A percentile compares a stretch with the other conserved stretches of the same genome.
phyloP scores from a whole-genome alignment of 2,329 filamentous ascomycete genomes.

The Lomentospora prolificans region DNA sequence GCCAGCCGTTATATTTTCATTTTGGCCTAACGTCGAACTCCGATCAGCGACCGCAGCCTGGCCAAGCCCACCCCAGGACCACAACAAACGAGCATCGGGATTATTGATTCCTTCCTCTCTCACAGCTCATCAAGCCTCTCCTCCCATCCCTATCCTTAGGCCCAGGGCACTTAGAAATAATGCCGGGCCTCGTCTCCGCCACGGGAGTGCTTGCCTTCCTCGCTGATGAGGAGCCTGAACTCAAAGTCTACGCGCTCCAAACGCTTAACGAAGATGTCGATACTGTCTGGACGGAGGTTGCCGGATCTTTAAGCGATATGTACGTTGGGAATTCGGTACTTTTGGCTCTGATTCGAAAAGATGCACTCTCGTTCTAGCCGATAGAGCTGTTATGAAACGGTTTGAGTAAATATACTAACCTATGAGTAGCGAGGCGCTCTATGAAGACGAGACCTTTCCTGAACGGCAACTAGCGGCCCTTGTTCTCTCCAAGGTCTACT shows the following conservation, averaged over 20 bases:
- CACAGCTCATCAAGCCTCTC: not conserved
- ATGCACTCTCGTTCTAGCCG: too few species aligned
- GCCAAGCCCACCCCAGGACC: too few species aligned
- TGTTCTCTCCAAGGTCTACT: conserved; percentile 96
- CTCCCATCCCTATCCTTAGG: not conserved
- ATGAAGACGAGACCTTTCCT: conserved; percentile 91
- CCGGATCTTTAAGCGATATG: conserved; percentile 87
- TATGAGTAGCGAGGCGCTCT: conserved; percentile 72
- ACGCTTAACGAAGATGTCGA: conserved; percentile 95
- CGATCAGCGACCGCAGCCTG: too few species aligned
- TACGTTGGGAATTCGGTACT: conserved; percentile 29
- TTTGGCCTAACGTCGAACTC: too few species aligned
- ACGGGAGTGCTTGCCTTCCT: conserved; percentile 93
- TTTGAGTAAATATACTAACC: too few species aligned
- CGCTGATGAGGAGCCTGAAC: conserved; percentile 84
- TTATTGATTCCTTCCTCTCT: not conserved
- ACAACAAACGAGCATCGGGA: not conserved
- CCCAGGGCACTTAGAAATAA: conserved; percentile 28
- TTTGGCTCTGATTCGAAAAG: not conserved
- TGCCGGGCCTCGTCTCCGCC: conserved; percentile 91
- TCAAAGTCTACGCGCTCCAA: conserved; percentile 91
- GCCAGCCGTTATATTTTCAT: too few species aligned
- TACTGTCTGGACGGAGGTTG: conserved; percentile 95
- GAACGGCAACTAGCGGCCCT: conserved; percentile 90
- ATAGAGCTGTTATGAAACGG: too few species aligned